phyloP scores from a whole-genome alignment of 73 alveolate species.

The Paramecium pentaurelia region DNA sequence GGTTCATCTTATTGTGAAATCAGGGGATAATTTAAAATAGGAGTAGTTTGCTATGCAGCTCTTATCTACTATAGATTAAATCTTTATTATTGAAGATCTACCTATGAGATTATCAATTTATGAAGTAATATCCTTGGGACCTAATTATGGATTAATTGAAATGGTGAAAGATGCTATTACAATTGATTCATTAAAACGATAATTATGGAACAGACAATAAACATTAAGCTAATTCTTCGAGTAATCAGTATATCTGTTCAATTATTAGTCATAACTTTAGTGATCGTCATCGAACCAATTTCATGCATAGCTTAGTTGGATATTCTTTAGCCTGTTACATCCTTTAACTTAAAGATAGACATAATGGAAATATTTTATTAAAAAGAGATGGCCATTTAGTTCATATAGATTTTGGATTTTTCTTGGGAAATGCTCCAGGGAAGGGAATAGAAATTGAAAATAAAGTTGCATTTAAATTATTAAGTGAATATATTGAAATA shows the following conservation, averaged over 20 bases:
- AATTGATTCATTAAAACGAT: slow-evolving; percentile 82
- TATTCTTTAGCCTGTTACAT: slow-evolving; percentile 88
- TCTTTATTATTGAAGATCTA: slow-evolving; percentile 69
- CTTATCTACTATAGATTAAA: slow-evolving; percentile 69
- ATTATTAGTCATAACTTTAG: slow-evolving; percentile 50
- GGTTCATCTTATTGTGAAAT: slow-evolving; percentile 56
- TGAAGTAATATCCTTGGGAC: slow-evolving; percentile 90
- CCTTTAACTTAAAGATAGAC: slow-evolving; percentile 93
- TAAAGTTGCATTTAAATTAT: slow-evolving; percentile 94
- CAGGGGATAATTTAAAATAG: slow-evolving; percentile 72
- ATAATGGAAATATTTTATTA: slow-evolving; percentile 91
- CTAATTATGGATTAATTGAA: slow-evolving; percentile 86
- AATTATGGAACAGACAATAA: background rate
- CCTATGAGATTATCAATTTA: slow-evolving; percentile 76
- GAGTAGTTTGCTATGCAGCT: slow-evolving; percentile 82
- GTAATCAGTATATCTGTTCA: slow-evolving; percentile 63
- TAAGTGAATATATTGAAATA: slow-evolving; percentile 87
- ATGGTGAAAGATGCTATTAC: slow-evolving; percentile 83
- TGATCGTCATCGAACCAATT: slow-evolving; percentile 67
- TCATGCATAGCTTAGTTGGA: slow-evolving; percentile 68
- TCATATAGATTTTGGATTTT: slow-evolving; percentile 96
- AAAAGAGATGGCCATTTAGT: slow-evolving; percentile 91
- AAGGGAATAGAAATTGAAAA: slow-evolving; percentile 86
- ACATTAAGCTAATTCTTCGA: slow-evolving; percentile 66
- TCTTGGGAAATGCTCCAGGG: slow-evolving; percentile 93